Base-by-base conservation (phyloP, 176 grass and related monocot genomes). In the Ampelocalamus luodianensis region DNA sequence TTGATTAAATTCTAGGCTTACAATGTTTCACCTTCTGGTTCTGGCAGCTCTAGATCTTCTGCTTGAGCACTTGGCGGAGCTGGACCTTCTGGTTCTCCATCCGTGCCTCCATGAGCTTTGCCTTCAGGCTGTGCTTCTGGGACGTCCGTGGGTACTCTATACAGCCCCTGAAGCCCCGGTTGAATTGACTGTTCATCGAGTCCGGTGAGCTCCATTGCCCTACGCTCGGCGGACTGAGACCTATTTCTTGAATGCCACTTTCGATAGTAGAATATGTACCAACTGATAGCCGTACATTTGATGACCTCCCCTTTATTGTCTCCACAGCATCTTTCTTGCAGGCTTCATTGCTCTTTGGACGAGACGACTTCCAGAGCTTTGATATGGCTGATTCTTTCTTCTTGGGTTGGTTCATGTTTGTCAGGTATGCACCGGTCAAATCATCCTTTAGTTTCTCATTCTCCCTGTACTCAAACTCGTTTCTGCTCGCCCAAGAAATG, bases 1-100 rank as follows among this genome's bases (percentile, higher is more conserved):
- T 70, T 77, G 65, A 78, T 75, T 81, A 76, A 77, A 55, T 81
- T 90, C 79, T 87, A 74, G 29, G 29, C 37, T 78, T 79, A 56
- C 67, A 67, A 72, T 73, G 29, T 62, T 69, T 69, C 43, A 0
- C 62, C 43, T 26, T 32, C n/a, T 59, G 74, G 55, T 83, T 50
- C 29, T 68, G 77, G 54, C 55, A 11, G 6, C 66, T 48, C 78
- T 97, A 98, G 76, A 93, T 89, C 83, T 98, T 98, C 85, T 98
- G 96, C 80, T 92, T 88, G 40, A 98, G 93, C 36, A 98, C 91
- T 34, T 98, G 96, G 22, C 93, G 93, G 53, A 98, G 79, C 93
- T 98, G 96, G 18, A 98, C 72, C 80, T 96, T 98, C 79, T 94
- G 93, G 83, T 56, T 94, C 78, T 96, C 96, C 93, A 92, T 96